Base-by-base conservation (phyloP, 1,139 yeast species). In the Blastobotrys illinoisensis region DNA sequence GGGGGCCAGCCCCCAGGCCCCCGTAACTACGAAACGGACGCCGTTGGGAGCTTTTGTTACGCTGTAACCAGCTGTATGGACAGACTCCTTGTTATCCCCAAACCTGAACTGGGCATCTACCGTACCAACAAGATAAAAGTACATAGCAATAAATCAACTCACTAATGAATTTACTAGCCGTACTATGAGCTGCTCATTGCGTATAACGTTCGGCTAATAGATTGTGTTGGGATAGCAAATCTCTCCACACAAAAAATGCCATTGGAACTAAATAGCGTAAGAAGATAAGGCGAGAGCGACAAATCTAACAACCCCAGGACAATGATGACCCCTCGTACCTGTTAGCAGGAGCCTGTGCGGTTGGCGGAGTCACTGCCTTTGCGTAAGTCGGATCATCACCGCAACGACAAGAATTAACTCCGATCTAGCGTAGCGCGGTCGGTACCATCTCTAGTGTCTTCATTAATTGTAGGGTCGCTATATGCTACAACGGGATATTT, bases 341-440 rank as follows among this genome's bases (percentile, higher is more conserved):
- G 23, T 77, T 87, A 65, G 82, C 91, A 36, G 89, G 85, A n/a
- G 78, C 87, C 58, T 79, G 88, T 65, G 79, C 86, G 58, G 71
- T 80, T 57, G 95, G 96, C 53, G 96, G 95, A 49, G 60, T 81
- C 46, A 79, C 83, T 71, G 95, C 95, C 46, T 87, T 74, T 70
- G 67, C 78, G 76, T 66, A 72, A 67, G 74, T 67, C 23, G 40
- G 16, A 11, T n/a, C 43, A 16, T n/a, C n/a, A n/a, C n/a, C n/a
- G n/a, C n/a, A n/a, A n/a, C n/a, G n/a, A n/a, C n/a, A n/a, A n/a
- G n/a, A 14, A 32, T 11, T 32, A 32, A 32, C 40, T 13, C 14
- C 3, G 3, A n/a, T 5, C 7, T 32, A 32, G 40, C 16, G 16
- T 32, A n/a, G 40, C 16, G 16, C 40, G 16, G 16, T 32, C 40